phyloP scores from a whole-genome alignment of 106 monocot species.

The Phalaenopsis aphrodite region DNA sequence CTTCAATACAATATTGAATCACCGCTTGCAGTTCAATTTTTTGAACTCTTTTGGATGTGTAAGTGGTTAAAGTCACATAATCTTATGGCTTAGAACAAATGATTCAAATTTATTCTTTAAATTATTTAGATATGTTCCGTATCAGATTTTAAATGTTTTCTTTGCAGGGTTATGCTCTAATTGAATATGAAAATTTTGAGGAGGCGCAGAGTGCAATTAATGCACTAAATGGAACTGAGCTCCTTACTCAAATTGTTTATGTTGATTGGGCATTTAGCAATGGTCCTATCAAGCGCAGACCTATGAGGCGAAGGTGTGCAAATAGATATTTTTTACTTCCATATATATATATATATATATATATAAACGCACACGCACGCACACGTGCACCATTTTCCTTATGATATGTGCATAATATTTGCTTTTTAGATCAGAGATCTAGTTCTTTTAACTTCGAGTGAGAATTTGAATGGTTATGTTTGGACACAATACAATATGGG shows the following conservation, averaged over 20 bases:
- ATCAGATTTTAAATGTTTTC: not conserved
- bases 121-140: not conserved
- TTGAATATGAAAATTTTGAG: slow-evolving; percentile 78
- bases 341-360: not conserved
- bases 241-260: slow-evolving; percentile 51
- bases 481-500: not conserved
- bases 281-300: slow-evolving; percentile 66
- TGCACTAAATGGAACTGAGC: slow-evolving; percentile 60
- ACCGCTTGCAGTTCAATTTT: not conserved
- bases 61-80: not conserved
- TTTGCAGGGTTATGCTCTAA: slow-evolving; percentile 78
- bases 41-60: not conserved
- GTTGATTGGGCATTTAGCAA: slow-evolving; percentile 98
- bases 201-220: slow-evolving; percentile 79
- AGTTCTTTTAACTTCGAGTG: not conserved
- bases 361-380: too few relatives aligned
- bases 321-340: not conserved
- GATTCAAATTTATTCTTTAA: not conserved
- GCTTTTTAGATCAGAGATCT: not conserved
- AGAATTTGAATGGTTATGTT: not conserved
- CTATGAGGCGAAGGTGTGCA: slow-evolving; percentile 46
- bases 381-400: not conserved
- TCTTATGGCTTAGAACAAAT: not conserved
- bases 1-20: not conserved
- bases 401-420: not conserved